Evolutionary conservation across 1,284 basidiomycete genomes (phyloP), one percentile per base, ranked within the genome.

Genomic region (Leccinum insigne): DNA sequence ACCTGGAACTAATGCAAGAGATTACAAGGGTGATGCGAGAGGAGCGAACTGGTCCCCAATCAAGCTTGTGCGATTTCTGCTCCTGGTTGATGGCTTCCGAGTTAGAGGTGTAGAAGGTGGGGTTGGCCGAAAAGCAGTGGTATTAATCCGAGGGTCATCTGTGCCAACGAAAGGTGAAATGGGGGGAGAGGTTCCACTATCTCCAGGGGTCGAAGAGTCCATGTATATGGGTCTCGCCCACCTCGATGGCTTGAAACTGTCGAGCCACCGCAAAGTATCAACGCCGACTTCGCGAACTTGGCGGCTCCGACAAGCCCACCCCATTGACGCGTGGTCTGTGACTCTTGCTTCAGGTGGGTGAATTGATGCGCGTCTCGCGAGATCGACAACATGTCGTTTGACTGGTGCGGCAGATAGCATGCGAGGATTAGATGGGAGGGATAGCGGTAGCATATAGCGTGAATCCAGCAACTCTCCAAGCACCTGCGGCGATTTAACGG

Each of bases 401-500:
- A 77, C 82, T 1, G 91, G 87, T 11, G 85, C 78, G 4, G 94
- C 95, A 18, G 91, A 86, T 13, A 98, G 83, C 73, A 92, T 84
- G 29, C 86, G 85, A 35, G 91, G 89, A 71, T 94, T 88, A 4
- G 88, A 87, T 4, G 96, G 96, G 58, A 98, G 86, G 16, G 90
- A 82, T 61, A 98, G 84, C 0, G 94, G 95, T 13, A 99, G 85
- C 95, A 98, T 98, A 76, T 93, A 87, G 66, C 95, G 85, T 23
- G 93, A 94, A 77, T 98, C 95, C 65, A 98, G 80, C 18, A 96
- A 80, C 77, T 98, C 95, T 58, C 94, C 94, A 3, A 95, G 82
- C 21, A 89, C 90, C 73, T 93, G 91, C 1, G 94, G 92, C 29
- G 91, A 85, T 64, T 85, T 85, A 1, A 86, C 82, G 14, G 95